phyloP scores from a whole-genome alignment of 805 yeast genomes.

The Sugiyamaella boreocaroliniensis region DNA sequence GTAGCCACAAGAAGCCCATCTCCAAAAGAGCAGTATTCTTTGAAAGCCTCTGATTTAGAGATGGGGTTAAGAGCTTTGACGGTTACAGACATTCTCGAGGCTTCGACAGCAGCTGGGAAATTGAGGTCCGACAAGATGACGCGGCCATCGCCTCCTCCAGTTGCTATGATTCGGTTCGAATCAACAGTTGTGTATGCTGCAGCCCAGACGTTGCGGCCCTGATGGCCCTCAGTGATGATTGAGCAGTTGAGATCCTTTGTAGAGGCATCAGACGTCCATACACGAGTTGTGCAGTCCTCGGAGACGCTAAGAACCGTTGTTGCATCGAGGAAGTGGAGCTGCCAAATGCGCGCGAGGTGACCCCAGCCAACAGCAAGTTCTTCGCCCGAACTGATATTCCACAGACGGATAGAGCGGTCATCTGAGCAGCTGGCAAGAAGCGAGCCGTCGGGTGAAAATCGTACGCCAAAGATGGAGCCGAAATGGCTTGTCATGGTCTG shows the following conservation, averaged over 20 bases:
- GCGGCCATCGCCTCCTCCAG: conserved; percentile 94
- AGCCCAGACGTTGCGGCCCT: conserved; percentile 81
- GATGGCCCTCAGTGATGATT: conserved; percentile 59
- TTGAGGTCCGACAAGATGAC: conserved; percentile 51
- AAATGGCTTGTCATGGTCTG: conserved; percentile 68
- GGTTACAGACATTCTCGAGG: neutral
- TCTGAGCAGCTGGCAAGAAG: conserved; percentile 80
- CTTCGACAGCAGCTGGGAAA: neutral
- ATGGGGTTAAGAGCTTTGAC: neutral
- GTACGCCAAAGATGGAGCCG: conserved; percentile 85
- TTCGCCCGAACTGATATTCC: conserved; percentile 53
- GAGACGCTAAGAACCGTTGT: conserved; percentile 55
- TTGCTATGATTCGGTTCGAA: conserved; percentile 46
- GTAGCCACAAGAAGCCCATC: conserved; percentile 45
- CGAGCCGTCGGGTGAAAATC: conserved; percentile 48
- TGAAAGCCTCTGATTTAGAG: conserved; percentile 48
- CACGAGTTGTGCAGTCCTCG: conserved; percentile 80
- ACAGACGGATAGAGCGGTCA: conserved; percentile 79
- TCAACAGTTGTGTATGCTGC: conserved; percentile 48
- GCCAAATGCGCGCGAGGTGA: conserved; percentile 92
- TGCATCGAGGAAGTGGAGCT: conserved; percentile 48
- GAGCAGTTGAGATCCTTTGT: conserved; percentile 34
- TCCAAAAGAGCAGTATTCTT: conserved; percentile 48
- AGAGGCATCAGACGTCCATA: conserved; percentile 51
- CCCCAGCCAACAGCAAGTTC: conserved; percentile 88